Evolutionary conservation across 257 asterid genomes (phyloP).

Genomic region (Euphrasia confusa): DNA sequence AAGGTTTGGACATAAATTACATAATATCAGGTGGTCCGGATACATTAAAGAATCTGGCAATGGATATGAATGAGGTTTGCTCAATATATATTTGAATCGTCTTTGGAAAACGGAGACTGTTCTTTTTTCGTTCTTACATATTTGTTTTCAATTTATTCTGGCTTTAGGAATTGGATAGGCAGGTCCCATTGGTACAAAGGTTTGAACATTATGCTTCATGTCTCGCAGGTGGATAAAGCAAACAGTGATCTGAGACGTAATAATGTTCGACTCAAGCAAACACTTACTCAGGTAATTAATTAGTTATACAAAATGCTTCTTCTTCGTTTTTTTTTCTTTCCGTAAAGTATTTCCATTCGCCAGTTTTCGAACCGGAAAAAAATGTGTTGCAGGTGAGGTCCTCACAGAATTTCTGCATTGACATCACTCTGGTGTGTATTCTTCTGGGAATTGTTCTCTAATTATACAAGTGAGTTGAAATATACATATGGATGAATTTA

Average conservation of each 20-base stretch:
- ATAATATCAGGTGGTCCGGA: slow-evolving; percentile 77
- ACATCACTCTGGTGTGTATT: slow-evolving; percentile 60
- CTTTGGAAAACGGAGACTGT: not conserved
- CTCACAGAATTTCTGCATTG: slow-evolving; percentile 59
- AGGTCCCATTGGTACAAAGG: slow-evolving; percentile 79
- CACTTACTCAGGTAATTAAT: slow-evolving; percentile 39
- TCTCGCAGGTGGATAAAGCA: slow-evolving; percentile 70
- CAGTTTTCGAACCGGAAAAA: not conserved
- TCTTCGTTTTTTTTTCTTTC: too few relatives aligned
- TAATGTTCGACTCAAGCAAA: slow-evolving; percentile 67
- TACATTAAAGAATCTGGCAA: slow-evolving; percentile 69
- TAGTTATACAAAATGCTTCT: not conserved
- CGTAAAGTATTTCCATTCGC: not conserved
- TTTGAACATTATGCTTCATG: not conserved
- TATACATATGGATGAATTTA: not conserved
- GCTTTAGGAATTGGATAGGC: slow-evolving; percentile 79
- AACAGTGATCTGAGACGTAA: slow-evolving; percentile 54
- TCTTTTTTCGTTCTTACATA: too few relatives aligned
- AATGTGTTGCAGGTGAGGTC: slow-evolving; percentile 61
- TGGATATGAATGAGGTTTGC: slow-evolving; percentile 84
- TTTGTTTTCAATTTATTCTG: not conserved
- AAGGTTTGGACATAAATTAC: slow-evolving; percentile 77
- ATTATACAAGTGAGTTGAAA: slow-evolving; percentile 68
- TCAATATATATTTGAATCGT: not conserved
- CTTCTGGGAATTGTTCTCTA: slow-evolving; percentile 76